These are phyloP conservation scores for Trypanosoma caninum DNA, from an alignment of 208 protist species.

Conservation along the genomic window DNA sequence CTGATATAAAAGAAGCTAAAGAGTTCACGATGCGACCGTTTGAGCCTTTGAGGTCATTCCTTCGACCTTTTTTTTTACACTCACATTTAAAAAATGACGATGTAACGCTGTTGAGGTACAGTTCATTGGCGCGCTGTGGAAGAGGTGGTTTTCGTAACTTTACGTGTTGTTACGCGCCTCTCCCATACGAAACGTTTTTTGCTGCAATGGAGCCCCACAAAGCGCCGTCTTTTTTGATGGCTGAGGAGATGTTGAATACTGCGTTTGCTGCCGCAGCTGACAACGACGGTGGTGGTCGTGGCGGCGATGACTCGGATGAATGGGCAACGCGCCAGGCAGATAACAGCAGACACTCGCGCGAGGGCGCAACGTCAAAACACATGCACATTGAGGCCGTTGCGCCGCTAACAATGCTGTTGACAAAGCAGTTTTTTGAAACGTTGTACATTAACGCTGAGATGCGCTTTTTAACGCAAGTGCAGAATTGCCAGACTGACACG, in stretches of 20 bases:
- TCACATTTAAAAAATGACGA: conserved; percentile 22
- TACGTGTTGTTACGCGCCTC: conserved; percentile 44
- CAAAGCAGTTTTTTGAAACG: conserved; percentile 29
- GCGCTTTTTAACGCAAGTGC: conserved; percentile 4
- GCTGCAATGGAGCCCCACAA: conserved; percentile 21
- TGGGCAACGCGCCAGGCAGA: conserved; percentile 60
- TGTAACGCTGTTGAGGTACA: conserved; percentile 37
- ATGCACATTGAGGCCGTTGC: conserved; percentile 58
- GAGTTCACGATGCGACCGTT: not conserved
- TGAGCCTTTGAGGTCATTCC: conserved; percentile 33
- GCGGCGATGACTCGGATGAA: conserved; percentile 20
- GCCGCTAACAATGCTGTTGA: conserved; percentile 62
- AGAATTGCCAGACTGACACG: not conserved
- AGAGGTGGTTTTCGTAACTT: conserved; percentile 2
- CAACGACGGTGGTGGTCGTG: not conserved
- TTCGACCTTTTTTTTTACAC: conserved; percentile 28
- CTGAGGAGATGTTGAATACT: conserved; percentile 12
- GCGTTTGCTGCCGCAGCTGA: no score
- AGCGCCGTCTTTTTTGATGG: conserved; percentile 32
- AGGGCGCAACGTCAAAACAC: conserved; percentile 72
- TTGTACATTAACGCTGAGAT: conserved; percentile 12
- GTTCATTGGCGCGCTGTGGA: conserved; percentile 17
- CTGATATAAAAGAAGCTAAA: not conserved
- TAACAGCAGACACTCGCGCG: conserved; percentile 61
- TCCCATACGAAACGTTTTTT: conserved; percentile 50